Evolutionary conservation across 2,329 filamentous ascomycete genomes (phyloP), one percentile per base, ranked within the genome.

Genomic region (Colletotrichum sojae): DNA sequence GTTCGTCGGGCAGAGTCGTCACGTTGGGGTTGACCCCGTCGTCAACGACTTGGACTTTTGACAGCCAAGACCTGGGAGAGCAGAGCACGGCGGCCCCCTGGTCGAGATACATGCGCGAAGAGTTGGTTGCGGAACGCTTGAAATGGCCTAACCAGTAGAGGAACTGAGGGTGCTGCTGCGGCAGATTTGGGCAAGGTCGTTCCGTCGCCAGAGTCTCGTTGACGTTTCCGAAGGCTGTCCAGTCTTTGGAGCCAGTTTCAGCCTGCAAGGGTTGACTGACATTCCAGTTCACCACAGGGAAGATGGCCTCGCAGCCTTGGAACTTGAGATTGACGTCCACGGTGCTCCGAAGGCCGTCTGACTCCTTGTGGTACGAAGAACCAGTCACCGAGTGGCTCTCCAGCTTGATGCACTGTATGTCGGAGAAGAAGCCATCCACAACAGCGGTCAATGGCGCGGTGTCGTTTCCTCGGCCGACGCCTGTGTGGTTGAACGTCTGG

Each of bases 21-120:
- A 57, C 16, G 5, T 46, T 53, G 6, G 59, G 59, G 16, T 45
- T 63, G 18, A 57, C 5, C 2, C 64, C 64, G 20, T 67, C 64
- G 16, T 67, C 59, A 4, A 43, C 20, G 20, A 63, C 64, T 13
- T 22, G 27, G 2, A 67, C 59, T 45, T 67, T 67, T 2, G 64
- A 58, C 13, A 67, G 4, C 64, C 64, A 63, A 2, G 59, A 36
- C 6, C 36, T 54, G 13, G 64, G 46, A 15, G 60, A 39, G 46
- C 64, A 67, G 16, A 67, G 46, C 1, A 67, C 64, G 2, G 52
- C 64, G 5, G 27, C 64, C 12, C 51, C 59, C 12, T 49, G 18
- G 2, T 22, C 25, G 15, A 63, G 54, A 18, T 49, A 46, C 39
- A 56, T 12, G 9, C 20, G 9, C 15, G 59, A 46, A 10, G 59